Base-by-base conservation (phyloP, 371 early-diverging fungal species). In the Rhizopus delemar region DNA sequence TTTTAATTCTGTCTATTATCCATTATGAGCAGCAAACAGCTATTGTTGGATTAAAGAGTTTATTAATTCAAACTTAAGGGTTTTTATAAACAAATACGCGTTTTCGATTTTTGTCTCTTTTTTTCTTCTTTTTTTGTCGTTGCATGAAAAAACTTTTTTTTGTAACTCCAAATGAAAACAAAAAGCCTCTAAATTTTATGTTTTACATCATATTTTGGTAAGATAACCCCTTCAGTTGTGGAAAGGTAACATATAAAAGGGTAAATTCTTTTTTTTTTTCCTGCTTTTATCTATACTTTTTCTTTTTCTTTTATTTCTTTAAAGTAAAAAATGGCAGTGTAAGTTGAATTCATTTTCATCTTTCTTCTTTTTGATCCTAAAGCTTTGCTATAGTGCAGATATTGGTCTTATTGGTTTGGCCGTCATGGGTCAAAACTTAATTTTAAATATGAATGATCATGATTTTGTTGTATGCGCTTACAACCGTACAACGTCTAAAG, bases 321-420 rank as follows among this genome's bases (percentile, higher is more conserved):
- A 22, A 22, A 22, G 22, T 22, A 2, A 38, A 13, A 38, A 38
- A 38, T 38, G 39, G 13, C 39, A 11, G 39, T 38, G 39, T 38
- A 38, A 38, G 39, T 38, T 38, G 8, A 13, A 38, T 11, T 38
- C 2, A 38, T 38, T 38, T 38, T 11, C 8, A 4, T 11, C 39
- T 11, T 11, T 8, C 5, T 11, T 38, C 4, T 38, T 38, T 38
- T 38, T 38, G 39, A 38, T 13, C 8, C 39, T 22, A 22, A 22
- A 22, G 22, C 22, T 50, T 55, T 12, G 12, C 9, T 41, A 8
- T 72, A 93, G 93, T 80, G 97, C 94, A 85, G 98, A 99, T 80
- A 93, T 99, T 71, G 99, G 99, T 76, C 91, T 99, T 68, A 97
- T 99, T 74, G 99, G 99, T 73, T 85, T 99, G 78, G 99, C 99